These are phyloP conservation scores for Ploettnerulaceae sp. DNA, from an alignment of 2,329 filamentous ascomycete species.

Conservation along the genomic window DNA sequence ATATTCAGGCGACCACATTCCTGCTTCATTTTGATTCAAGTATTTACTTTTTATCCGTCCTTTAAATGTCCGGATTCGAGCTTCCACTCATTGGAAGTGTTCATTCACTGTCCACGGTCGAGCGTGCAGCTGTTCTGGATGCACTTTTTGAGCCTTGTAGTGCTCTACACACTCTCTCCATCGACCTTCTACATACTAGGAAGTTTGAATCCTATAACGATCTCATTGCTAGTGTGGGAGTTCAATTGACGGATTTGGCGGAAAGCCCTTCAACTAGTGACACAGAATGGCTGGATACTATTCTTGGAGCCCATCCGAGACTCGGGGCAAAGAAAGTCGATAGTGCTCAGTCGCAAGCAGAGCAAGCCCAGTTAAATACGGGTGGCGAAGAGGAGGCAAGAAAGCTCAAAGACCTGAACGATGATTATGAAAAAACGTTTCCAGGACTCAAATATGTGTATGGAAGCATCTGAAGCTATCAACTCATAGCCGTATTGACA, in stretches of 20 bases:
- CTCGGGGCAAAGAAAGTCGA: slow-evolving; percentile 77
- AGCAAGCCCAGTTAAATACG: slow-evolving; percentile 71
- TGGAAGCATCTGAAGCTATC: background rate
- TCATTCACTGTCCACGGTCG: slow-evolving; percentile 47
- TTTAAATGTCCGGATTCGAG: slow-evolving; percentile 26
- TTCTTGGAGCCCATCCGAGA: slow-evolving; percentile 77
- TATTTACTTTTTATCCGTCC: background rate
- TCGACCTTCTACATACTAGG: slow-evolving; percentile 58
- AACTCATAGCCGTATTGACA: slow-evolving; percentile 17
- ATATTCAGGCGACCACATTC: background rate
- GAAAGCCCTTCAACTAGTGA: slow-evolving; percentile 46
- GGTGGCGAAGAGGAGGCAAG: slow-evolving; percentile 52
- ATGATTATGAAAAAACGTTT: slow-evolving; percentile 73
- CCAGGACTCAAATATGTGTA: slow-evolving; percentile 79
- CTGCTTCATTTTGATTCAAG: background rate
- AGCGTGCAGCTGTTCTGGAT: slow-evolving; percentile 60
- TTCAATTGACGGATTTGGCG: slow-evolving; percentile 56
- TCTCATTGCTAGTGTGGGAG: slow-evolving; percentile 62
- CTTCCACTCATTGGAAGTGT: slow-evolving; percentile 58
- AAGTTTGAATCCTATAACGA: slow-evolving; percentile 62
- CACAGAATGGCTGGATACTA: slow-evolving; percentile 57
- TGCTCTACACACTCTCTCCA: slow-evolving; percentile 65
- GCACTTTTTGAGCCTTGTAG: slow-evolving; percentile 79
- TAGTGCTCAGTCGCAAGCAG: slow-evolving; percentile 73
- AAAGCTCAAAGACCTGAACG: slow-evolving; percentile 60